Conservation (phyloP, 768 basidiomycete species). For the Boletus insuetus region DNA sequence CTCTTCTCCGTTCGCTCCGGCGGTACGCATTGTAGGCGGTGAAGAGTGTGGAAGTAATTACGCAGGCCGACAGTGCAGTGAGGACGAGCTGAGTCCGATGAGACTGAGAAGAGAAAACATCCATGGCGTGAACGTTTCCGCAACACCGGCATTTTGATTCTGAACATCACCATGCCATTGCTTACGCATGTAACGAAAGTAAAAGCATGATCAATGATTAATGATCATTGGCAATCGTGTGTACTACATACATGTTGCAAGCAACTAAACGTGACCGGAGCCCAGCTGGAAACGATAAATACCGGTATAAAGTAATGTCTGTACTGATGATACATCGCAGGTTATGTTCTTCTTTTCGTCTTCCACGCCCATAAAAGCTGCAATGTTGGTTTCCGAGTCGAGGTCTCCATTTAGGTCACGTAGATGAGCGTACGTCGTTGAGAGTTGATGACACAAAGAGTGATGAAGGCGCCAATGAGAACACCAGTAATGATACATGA, state of each 20-base stretch:
- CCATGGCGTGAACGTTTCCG: slow-evolving; percentile 13
- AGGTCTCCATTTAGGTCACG: slow-evolving; percentile 25
- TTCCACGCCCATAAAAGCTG: background rate
- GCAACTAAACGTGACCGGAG: slow-evolving; percentile 4
- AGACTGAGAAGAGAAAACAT: slow-evolving; percentile 35
- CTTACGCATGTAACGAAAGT: no score
- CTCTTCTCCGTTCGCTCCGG: slow-evolving; percentile 46
- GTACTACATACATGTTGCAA: background rate
- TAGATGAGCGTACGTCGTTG: slow-evolving; percentile 47
- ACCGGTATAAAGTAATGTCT: slow-evolving; percentile 27
- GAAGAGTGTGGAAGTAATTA: slow-evolving; percentile 58
- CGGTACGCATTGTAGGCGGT: slow-evolving; percentile 53
- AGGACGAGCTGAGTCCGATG: slow-evolving; percentile 65
- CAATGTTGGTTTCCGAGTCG: background rate
- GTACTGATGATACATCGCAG: slow-evolving; percentile 21
- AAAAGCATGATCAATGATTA: no score
- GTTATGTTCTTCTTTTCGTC: slow-evolving; percentile 3
- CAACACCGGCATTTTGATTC: no score
- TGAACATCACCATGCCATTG: no score
- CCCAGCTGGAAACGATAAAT: slow-evolving; percentile 22
- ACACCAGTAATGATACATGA: slow-evolving; percentile 57
- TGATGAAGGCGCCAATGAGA: slow-evolving; percentile 55
- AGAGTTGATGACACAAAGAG: slow-evolving; percentile 47
- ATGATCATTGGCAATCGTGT: background rate
- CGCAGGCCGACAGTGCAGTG: slow-evolving; percentile 62